Evolutionary conservation across 768 basidiomycete genomes (phyloP).

Genomic region (Amanita phalloides): DNA sequence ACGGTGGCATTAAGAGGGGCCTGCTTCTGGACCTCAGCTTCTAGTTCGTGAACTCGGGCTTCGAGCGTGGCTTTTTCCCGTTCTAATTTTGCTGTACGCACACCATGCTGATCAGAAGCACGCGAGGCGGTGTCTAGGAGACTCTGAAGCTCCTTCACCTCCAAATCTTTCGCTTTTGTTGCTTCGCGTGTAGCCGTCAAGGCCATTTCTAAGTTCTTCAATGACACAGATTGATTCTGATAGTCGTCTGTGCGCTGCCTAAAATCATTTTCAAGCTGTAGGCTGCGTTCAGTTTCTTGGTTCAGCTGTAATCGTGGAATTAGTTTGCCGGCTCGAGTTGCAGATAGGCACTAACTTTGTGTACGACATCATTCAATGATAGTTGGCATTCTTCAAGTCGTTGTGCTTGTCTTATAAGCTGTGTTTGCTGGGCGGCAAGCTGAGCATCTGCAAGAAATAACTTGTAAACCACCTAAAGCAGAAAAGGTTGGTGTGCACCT

Average conservation of each 20-base stretch:
- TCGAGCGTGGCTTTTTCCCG: conserved; percentile 50
- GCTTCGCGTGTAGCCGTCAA: conserved; percentile 37
- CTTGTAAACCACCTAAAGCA: conserved; percentile 1
- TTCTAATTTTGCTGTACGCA: conserved; percentile 35
- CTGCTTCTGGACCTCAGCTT: conserved; percentile 23
- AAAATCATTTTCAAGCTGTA: conserved; percentile 43
- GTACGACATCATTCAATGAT: conserved; percentile 31
- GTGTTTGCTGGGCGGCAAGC: conserved; percentile 35
- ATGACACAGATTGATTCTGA: conserved; percentile 38
- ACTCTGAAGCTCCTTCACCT: conserved; percentile 43
- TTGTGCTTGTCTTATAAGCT: conserved; percentile 27
- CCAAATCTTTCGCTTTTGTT: conserved; percentile 37
- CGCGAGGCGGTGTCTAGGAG: conserved; percentile 44
- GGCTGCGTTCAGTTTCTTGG: conserved; percentile 42
- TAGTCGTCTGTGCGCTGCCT: conserved; percentile 42
- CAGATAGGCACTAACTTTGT: conserved; percentile 26
- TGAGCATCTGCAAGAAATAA: conserved; percentile 27
- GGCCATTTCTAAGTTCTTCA: conserved; percentile 41
- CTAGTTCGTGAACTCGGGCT: conserved; percentile 46
- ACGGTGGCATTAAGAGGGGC: conserved; percentile 20
- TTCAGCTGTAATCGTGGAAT: conserved; percentile 32
- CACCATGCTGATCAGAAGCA: conserved; percentile 35
- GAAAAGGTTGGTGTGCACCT: conserved; percentile 20
- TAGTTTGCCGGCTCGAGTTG: neutral
- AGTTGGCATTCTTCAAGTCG: conserved; percentile 32